Base-by-base conservation (phyloP, 805 yeast species). In the Sugiyamaella chiloensis region DNA sequence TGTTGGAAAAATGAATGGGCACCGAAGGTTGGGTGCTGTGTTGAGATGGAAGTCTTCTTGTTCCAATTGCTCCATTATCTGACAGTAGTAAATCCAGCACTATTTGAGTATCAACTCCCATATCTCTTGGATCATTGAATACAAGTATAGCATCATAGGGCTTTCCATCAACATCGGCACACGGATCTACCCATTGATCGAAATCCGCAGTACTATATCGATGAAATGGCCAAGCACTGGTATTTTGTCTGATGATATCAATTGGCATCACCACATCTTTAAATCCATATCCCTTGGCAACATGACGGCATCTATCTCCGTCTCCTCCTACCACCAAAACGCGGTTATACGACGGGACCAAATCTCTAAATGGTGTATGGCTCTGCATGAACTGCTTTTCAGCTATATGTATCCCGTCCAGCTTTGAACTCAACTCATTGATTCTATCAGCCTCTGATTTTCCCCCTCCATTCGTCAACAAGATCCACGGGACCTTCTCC, bases 391-490 rank as follows among this genome's bases (percentile, higher is more conserved):
- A 70, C 59, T 89, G 96, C 37, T 71, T 64, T 2, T 80, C 74
- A 24, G 75, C 67, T n/a, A 84, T 64, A 2, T 63, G 62, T 16
- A 48, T 44, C 20, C 71, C 68, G 5, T 68, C 73, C 45, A 85
- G 64, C 29, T 65, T 65, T 6, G 68, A 58, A 1, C 80, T 72
- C 2, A 87, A 62, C 27, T 73, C 75, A 2, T 70, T 68, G 1
- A 81, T 79, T 37, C 96, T 70, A n/a, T 71, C 74, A 4, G 59
- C 51, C 59, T 89, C 97, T 9, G 76, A 66, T 26, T 74, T 74
- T 1, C 97, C 96, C 5, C 96, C 96, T 16, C 97, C 96, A 63
- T 90, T 89, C 5, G 96, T 89, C 61, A 90, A 71, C 35, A 90
- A 61, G n/a, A 88, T 79, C 68, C 80, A 90, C 1, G 97, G 96